Base-by-base conservation (phyloP, 768 basidiomycete genomes). In the Mycena metata region DNA sequence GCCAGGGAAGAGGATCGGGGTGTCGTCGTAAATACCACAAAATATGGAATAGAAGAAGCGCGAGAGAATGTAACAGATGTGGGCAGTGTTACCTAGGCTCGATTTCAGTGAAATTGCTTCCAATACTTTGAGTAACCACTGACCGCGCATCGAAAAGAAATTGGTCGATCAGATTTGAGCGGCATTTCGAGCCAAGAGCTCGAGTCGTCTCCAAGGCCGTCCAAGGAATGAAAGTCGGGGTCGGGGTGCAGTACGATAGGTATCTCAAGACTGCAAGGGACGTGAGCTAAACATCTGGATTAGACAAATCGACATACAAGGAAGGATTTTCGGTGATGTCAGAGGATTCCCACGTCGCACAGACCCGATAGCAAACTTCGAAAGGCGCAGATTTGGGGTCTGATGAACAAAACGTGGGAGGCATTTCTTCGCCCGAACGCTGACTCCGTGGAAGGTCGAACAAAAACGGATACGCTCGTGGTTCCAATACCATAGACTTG, bases 161-260 rank as follows among this genome's bases (percentile, higher is more conserved):
- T 83, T 0, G 84, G 83, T 26, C 90, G 85, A 72, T 92, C 91
- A 2, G 88, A 80, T 63, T 83, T 85, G 46, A 93, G 77, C 41
- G 90, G 88, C 77, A 90, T 86, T 76, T 93, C 92, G 23, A 91
- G 72, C 91, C 92, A 93, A 0, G 86, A 85, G 45, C 84, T 83
- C 4, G 83, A 80, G 57, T 83, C 77, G 45, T 79, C 74, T 15
- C 77, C 62, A 3, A 79, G 75, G 36, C 84, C 86, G 72, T 90
- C 89, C 23, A 83, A 71, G 3, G 88, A 89, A 59, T 88, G 86
- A 69, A 89, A 89, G 69, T 89, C 90, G 1, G 78, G 71, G 58
- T 90, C 89, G 5, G 88, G 87, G 52, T 90, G 86, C 33, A 90
- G 80, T 23, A 91, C 73, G 49, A 93, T 82, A 7, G 92, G 92